Percentiles rank a stretch among this genome's conserved stretches.
phyloP scores from a whole-genome alignment of 139 green algal genomes.

The Asterochloris sp. region DNA sequence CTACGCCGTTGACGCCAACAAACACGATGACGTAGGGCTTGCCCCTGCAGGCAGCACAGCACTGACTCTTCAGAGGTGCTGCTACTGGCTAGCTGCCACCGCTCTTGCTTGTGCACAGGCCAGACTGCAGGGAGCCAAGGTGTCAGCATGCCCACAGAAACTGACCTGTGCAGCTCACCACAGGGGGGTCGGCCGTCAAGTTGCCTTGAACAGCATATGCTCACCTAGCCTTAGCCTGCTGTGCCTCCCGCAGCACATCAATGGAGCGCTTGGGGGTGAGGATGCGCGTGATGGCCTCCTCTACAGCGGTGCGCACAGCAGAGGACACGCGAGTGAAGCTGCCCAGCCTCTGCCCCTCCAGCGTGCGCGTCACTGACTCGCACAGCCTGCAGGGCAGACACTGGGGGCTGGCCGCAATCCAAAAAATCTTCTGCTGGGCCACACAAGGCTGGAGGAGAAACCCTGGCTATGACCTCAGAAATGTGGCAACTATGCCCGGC shows the following conservation, averaged over 20 bases:
- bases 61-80: too few relatives aligned
- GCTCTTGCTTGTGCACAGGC: background rate
- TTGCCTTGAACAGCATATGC: too few relatives aligned
- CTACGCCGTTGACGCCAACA: slow-evolving; percentile 98
- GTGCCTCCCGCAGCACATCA: slow-evolving; percentile 75
- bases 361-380: slow-evolving; percentile 59
- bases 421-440: background rate
- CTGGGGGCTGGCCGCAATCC: background rate
- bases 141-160: too few relatives aligned
- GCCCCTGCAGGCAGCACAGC: slow-evolving; percentile 28
- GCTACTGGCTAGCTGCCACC: too few relatives aligned
- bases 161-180: too few relatives aligned
- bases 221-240: slow-evolving; percentile 1
- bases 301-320: slow-evolving; percentile 77
- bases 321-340: slow-evolving; percentile 81
- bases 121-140: background rate
- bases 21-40: slow-evolving; percentile 96
- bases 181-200: too few relatives aligned
- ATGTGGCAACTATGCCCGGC: too few relatives aligned
- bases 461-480: too few relatives aligned
- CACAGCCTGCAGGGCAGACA: slow-evolving; percentile 45
- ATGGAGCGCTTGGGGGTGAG: slow-evolving; percentile 69
- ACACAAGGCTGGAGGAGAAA: too few relatives aligned
- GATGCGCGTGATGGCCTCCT: slow-evolving; percentile 79
- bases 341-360: slow-evolving; percentile 84